Conservation (phyloP, 441 rosid genomes). For the Aquilaria agallochum region DNA sequence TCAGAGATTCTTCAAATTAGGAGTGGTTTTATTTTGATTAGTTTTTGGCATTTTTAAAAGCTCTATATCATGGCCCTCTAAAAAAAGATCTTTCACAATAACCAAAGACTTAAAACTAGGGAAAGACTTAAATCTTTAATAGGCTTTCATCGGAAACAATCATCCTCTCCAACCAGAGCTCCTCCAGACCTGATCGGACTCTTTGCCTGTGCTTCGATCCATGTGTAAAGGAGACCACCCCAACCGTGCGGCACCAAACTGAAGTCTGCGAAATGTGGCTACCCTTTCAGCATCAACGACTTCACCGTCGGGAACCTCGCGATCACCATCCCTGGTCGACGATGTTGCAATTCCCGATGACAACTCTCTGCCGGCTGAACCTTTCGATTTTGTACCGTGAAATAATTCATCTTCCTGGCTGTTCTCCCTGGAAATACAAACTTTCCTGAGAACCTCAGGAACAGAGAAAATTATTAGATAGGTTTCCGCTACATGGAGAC, state of each 20-base stretch:
- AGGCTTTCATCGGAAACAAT: constrained; percentile 63
- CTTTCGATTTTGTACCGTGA: constrained; percentile 80
- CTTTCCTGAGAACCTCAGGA: too few species aligned
- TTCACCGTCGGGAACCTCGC: constrained; percentile 58
- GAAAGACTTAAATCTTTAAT: constrained; percentile 63
- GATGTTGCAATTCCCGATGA: constrained; percentile 75
- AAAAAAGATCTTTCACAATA: constrained; percentile 31
- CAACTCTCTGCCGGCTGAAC: constrained; percentile 49
- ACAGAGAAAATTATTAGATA: neutral
- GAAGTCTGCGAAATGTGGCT: constrained; percentile 94
- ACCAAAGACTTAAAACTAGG: constrained; percentile 64
- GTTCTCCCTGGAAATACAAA: constrained; percentile 8
- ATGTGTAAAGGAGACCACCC: constrained; percentile 68
- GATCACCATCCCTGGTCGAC: constrained; percentile 56
- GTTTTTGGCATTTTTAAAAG: too few species aligned
- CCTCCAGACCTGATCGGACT: constrained; percentile 52
- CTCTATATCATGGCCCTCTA: too few species aligned
- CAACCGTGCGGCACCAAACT: constrained; percentile 77
- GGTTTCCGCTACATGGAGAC: constrained; percentile 1
- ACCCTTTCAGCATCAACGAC: constrained; percentile 73
- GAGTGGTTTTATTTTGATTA: too few species aligned
- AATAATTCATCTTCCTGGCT: constrained; percentile 65
- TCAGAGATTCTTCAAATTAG: too few species aligned
- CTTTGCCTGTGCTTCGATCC: constrained; percentile 66
- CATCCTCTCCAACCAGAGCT: constrained; percentile 85